Evolutionary conservation across 2,329 filamentous ascomycete species (phyloP).

Genomic region (Akanthomyces lecanii): DNA sequence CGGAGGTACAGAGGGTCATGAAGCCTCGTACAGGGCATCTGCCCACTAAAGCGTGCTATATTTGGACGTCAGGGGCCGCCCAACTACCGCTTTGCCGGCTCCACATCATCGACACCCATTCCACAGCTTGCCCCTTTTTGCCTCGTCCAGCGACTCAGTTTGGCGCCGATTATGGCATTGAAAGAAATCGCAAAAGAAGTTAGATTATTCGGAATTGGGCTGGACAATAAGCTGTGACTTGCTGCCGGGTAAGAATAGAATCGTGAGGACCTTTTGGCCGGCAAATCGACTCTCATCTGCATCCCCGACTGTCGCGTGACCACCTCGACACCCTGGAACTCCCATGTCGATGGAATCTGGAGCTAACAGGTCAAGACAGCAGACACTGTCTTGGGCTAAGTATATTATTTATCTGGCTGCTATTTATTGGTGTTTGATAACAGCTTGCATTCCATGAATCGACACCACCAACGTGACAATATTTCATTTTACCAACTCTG

Average conservation of each 20-base stretch:
- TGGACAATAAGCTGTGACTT: not conserved
- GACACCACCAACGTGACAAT: not conserved
- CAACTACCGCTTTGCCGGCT: not conserved
- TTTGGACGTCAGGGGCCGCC: not conserved
- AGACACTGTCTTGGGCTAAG: not conserved
- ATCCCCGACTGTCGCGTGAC: not conserved
- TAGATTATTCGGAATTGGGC: not conserved
- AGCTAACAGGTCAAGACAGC: not conserved
- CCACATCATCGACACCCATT: not conserved
- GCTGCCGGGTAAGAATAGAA: not conserved
- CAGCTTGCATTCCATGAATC: not conserved
- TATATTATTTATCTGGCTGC: not conserved
- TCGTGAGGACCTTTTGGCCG: not conserved
- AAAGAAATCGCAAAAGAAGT: not conserved
- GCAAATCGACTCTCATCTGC: not conserved
- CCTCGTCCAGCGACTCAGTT: not conserved
- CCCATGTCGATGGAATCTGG: not conserved
- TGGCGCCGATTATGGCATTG: not conserved
- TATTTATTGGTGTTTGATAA: not conserved
- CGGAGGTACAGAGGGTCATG: not conserved
- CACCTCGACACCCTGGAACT: not conserved
- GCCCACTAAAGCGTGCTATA: not conserved
- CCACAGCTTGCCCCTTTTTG: constrained; percentile 5
- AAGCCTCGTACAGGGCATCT: not conserved
- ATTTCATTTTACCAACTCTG: too few species aligned